Percentiles rank a stretch among this genome's conserved stretches.
Evolutionary conservation across 2,329 filamentous ascomycete genomes (phyloP).

Genomic region (Apiospora sp.): DNA sequence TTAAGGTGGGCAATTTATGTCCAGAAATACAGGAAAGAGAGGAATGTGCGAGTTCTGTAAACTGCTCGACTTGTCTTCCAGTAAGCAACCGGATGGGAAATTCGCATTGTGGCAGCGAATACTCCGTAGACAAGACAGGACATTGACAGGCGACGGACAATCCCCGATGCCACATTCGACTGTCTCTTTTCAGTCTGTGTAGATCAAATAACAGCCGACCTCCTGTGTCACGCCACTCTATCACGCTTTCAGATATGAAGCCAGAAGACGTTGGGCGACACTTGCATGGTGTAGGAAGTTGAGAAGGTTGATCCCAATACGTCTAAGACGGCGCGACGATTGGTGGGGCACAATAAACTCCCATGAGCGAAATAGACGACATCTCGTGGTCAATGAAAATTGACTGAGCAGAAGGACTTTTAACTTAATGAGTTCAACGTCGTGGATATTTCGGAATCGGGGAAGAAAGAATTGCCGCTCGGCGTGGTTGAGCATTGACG

Average conservation of each 20-base stretch:
- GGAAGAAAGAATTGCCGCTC: conserved; percentile 1
- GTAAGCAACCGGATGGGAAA: neutral
- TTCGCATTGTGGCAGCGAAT: neutral
- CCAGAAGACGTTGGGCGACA: neutral
- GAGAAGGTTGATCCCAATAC: neutral
- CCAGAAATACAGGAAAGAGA: neutral
- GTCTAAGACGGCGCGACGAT: neutral
- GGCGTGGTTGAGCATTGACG: neutral
- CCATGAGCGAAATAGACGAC: too few species aligned
- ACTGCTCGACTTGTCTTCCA: neutral
- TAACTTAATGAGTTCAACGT: neutral
- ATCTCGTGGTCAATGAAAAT: neutral
- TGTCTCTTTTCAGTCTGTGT: neutral
- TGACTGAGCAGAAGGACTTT: neutral
- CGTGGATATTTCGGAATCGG: neutral
- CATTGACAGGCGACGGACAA: too few species aligned
- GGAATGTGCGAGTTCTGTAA: neutral
- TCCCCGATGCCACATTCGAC: neutral
- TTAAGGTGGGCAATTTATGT: neutral
- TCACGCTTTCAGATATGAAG: neutral
- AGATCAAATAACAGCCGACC: neutral
- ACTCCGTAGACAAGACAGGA: too few species aligned
- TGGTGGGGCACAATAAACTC: neutral
- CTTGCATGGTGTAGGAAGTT: neutral
- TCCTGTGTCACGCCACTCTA: neutral